Conservation (phyloP, 1,284 basidiomycete species). For the Kwoniella shivajii region DNA sequence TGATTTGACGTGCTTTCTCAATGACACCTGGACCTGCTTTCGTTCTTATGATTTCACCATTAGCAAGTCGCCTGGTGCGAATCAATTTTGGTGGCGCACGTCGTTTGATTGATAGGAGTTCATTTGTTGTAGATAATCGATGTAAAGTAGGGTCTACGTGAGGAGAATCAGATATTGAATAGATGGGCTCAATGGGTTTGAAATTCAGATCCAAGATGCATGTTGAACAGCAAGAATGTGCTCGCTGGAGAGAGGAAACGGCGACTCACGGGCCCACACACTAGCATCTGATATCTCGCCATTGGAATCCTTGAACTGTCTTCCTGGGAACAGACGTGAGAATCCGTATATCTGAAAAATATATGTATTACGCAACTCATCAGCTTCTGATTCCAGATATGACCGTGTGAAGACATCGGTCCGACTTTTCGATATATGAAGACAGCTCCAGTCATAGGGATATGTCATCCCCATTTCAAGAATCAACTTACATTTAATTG, state of each 20-base stretch:
- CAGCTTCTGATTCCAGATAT: too few relatives aligned
- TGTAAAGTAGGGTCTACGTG: conserved; percentile 43
- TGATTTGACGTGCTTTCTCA: conserved; percentile 36
- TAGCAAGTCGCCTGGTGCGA: conserved; percentile 42
- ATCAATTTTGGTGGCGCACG: conserved; percentile 48
- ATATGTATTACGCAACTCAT: not conserved
- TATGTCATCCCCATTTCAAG: too few relatives aligned
- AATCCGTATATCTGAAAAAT: conserved; percentile 46
- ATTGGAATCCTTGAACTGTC: conserved; percentile 46
- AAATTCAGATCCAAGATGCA: not conserved
- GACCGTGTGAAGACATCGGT: not conserved
- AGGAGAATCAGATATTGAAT: not conserved
- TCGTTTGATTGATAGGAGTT: conserved; percentile 41
- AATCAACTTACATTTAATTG: conserved; percentile 43
- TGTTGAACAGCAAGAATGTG: too few relatives aligned
- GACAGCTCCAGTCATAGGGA: too few relatives aligned
- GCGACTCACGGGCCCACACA: conserved; percentile 46
- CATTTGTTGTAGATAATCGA: conserved; percentile 35
- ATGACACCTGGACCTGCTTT: conserved; percentile 40
- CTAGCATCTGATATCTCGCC: conserved; percentile 46
- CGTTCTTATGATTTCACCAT: conserved; percentile 40
- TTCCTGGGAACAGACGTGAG: conserved; percentile 42
- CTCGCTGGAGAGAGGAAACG: not conserved
- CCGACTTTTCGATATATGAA: too few relatives aligned
- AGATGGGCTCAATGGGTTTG: not conserved